Conservation (phyloP, 2,329 filamentous ascomycete genomes). For the Botrytis aclada region DNA sequence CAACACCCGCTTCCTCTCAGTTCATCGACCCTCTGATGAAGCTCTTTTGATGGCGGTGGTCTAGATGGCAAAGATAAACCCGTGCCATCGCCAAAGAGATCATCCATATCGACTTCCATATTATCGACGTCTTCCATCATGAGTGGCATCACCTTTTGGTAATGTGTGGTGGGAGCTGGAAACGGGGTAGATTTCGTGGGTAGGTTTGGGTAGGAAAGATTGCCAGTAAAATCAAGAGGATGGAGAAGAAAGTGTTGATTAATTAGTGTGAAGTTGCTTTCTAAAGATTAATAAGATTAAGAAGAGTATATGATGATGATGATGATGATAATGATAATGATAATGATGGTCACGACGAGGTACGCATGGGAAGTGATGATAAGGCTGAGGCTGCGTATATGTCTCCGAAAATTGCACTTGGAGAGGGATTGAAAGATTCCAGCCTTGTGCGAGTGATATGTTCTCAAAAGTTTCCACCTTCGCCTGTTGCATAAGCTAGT, state of each 20-base stretch:
- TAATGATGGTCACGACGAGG: not conserved
- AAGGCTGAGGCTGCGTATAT: not conserved
- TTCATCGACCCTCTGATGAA: conserved; percentile 73
- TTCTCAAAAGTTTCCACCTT: not conserved
- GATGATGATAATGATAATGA: not conserved
- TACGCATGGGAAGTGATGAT: not conserved
- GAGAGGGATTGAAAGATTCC: not conserved
- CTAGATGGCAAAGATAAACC: conserved; percentile 53
- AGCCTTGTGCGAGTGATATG: not conserved
- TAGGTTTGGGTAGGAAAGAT: not conserved
- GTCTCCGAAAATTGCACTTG: not conserved
- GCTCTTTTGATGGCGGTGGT: conserved; percentile 54
- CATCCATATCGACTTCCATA: conserved; percentile 61
- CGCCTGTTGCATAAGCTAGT: conserved; percentile 9
- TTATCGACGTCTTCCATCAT: conserved; percentile 53
- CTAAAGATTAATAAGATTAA: not conserved
- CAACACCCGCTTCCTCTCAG: conserved; percentile 72
- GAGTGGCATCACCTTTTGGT: conserved; percentile 43
- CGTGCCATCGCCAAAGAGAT: conserved; percentile 72
- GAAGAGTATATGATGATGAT: not conserved
- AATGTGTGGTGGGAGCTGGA: not conserved
- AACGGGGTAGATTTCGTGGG: not conserved
- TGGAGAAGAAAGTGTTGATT: not conserved
- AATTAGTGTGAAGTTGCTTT: not conserved
- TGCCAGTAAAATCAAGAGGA: not conserved